Evolutionary conservation across 805 yeast genomes (phyloP), one percentile per base, ranked within the genome.

Genomic region (Lachancea quebecensis): DNA sequence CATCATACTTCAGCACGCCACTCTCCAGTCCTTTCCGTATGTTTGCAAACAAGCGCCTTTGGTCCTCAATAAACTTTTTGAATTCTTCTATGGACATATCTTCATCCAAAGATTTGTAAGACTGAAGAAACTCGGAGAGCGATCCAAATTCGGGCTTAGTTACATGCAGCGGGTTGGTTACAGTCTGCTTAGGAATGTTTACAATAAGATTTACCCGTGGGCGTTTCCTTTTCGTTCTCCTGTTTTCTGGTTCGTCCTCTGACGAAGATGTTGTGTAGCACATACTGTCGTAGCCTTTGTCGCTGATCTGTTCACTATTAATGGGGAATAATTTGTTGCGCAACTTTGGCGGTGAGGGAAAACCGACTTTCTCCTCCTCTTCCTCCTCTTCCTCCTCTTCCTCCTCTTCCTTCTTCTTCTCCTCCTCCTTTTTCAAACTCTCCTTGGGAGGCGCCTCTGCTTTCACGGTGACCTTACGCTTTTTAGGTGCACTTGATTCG

Each of bases 51-150:
- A 78, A 51, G 2, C 57, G 59, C 8, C 60, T 60, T 52, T 87
- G 93, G 25, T 75, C 77, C 0, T 62, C 56, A 36, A 88, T 67
- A 16, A 77, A 73, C n/a, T 63, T 63, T 1, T 78, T 73, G 50
- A 76, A 86, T 52, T 88, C 95, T 39, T 78, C 81, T 5, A 56
- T 48, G 0, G 77, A 59, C 39, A 81, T 61, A 52, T 82, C 88
- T 45, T 82, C 90, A 30, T 80, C 80, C 12, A 84, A 62, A 0
- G 77, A 67, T 45, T 69, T 73, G 60, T 71, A 85, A 0, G 87
- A 78, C n/a, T 64, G 50, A 29, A 85, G 64, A 50, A 73, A 77
- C 1, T 60, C 67, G 6, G 64, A 66, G 35, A 84, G 51, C 4
- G 59, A 50, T 6, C 51, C 51, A 50, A 61, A 77, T 42, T 69